Percentiles rank a stretch among this genome's conserved stretches.
Conservation (phyloP, 2,329 filamentous ascomycete species). For the Trichoderma atroviride region DNA sequence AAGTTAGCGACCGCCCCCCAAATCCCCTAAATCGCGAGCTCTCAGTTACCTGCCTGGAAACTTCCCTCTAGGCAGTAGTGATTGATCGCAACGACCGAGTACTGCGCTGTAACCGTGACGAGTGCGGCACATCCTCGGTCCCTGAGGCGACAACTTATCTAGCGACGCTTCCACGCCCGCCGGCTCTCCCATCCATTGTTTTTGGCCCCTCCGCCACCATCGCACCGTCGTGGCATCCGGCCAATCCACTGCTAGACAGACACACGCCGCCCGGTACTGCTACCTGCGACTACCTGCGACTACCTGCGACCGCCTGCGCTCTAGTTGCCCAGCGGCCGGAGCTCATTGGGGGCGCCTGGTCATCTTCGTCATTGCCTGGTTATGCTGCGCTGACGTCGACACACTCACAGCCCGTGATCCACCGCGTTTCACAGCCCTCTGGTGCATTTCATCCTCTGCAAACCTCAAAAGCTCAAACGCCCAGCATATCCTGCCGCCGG, state of each 20-base stretch:
- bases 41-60: not conserved
- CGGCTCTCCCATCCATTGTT: conserved; percentile 11
- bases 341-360: conserved; percentile 17
- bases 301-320: not conserved
- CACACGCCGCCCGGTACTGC: not conserved
- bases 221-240: not conserved
- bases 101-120: conserved; percentile 14
- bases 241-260: not conserved
- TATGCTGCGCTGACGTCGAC: conserved; percentile 53
- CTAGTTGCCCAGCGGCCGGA: not conserved
- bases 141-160: conserved; percentile 8
- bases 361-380: conserved; percentile 25
- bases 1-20: not conserved
- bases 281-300: not conserved
- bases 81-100: not conserved
- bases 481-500: conserved; percentile 33
- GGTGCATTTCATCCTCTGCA: conserved; percentile 30
- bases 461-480: conserved; percentile 19
- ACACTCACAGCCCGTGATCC: conserved; percentile 39
- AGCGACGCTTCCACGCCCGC: conserved; percentile 4
- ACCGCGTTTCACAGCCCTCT: conserved; percentile 39
- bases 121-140: conserved; percentile 34
- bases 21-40: not conserved
- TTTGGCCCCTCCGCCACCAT: conserved; percentile 8
- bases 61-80: not conserved